Conservation (phyloP, 495 filamentous ascomycete genomes). For the Saxophila tyrrhenica region DNA sequence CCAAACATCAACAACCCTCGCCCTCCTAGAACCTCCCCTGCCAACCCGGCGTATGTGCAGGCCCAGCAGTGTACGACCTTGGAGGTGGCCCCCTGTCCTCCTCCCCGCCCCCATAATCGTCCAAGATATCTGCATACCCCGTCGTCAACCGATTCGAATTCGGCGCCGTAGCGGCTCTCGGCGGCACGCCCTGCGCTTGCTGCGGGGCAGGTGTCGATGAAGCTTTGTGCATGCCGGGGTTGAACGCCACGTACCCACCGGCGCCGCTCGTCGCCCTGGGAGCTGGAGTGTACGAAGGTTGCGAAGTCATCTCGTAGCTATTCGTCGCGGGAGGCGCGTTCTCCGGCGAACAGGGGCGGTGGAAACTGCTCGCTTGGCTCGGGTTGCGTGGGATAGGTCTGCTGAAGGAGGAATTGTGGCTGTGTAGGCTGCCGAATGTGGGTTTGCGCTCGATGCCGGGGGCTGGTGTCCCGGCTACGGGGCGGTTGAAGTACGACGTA, state of each 20-base stretch:
- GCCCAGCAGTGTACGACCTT: background rate
- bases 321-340: background rate
- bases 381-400: conserved; percentile 4
- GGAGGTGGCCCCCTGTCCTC: background rate
- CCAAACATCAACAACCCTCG: no score
- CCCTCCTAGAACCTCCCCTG: background rate
- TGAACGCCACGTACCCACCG: conserved; percentile 21
- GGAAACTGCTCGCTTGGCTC: background rate
- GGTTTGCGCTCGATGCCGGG: conserved; percentile 1
- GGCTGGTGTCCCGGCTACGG: background rate
- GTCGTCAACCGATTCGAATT: background rate
- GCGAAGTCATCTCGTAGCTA: conserved; percentile 20
- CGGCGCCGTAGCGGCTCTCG: background rate
- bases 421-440: conserved; percentile 11
- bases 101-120: background rate
- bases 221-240: conserved; percentile 5
- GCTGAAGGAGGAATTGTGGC: conserved; percentile 18
- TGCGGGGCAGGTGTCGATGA: conserved; percentile 7
- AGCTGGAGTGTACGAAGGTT: conserved; percentile 7
- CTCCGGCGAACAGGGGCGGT: background rate
- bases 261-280: background rate
- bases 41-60: background rate
- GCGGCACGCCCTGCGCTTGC: background rate
- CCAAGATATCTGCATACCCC: background rate
- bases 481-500: conserved; percentile 3